A percentile compares a stretch with the other conserved stretches of the same genome.
Conservation (phyloP, 2,329 filamentous ascomycete genomes). For the Colletotrichum graminicola region DNA sequence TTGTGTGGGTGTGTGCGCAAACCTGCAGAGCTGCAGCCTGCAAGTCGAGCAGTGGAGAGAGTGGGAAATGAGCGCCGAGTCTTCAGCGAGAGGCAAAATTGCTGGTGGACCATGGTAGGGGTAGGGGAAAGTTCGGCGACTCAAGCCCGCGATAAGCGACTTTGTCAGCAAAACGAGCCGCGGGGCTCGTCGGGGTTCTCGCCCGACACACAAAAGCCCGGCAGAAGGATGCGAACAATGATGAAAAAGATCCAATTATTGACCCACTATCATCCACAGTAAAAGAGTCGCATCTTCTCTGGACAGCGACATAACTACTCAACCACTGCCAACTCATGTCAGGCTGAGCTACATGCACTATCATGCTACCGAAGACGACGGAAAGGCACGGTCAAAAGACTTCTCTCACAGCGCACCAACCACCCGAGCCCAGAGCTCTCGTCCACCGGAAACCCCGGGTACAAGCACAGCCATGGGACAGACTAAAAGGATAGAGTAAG, state of each 20-base stretch:
- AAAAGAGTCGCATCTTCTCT: conserved; percentile 24
- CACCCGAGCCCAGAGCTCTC: conserved; percentile 8
- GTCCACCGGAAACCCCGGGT: conserved; percentile 13
- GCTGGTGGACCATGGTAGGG: not conserved
- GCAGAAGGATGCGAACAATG: conserved; percentile 15
- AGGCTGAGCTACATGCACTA: conserved; percentile 4
- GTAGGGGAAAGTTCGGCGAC: conserved; percentile 20
- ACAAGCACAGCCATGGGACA: conserved; percentile 21
- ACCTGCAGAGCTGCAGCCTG: conserved; percentile 27
- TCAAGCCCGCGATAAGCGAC: conserved; percentile 23
- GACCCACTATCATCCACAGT: conserved; percentile 36
- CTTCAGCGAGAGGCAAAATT: conserved; percentile 37
- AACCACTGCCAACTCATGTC: not conserved
- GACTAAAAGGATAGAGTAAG: conserved; percentile 24
- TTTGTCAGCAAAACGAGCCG: conserved; percentile 34
- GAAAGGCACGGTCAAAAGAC: conserved; percentile 17
- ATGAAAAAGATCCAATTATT: conserved; percentile 27
- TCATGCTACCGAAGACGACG: conserved; percentile 6
- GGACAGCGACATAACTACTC: conserved; percentile 10
- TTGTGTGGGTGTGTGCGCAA: conserved; percentile 4
- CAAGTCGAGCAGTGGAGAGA: conserved; percentile 17
- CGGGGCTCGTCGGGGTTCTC: conserved; percentile 36
- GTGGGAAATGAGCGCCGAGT: conserved; percentile 29
- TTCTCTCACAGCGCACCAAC: conserved; percentile 21
- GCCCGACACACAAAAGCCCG: conserved; percentile 28